These are phyloP conservation scores for Lasiosphaeria hispida DNA, from an alignment of 495 filamentous ascomycete genomes.

Conservation along the genomic window DNA sequence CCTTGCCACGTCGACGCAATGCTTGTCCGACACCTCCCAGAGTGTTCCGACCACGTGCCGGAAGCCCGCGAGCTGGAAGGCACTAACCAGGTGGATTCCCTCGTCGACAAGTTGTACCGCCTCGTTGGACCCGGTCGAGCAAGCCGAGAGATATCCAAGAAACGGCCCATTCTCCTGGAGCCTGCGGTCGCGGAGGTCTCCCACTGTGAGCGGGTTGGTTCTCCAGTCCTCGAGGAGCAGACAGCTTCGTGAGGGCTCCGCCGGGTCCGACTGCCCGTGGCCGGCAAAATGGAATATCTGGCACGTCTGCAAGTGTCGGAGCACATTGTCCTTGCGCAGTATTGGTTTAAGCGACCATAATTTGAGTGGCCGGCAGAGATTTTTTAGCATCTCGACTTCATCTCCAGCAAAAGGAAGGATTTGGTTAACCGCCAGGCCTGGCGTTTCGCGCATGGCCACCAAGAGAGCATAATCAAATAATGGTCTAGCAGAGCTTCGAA, in stretches of 20 bases:
- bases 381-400: no score
- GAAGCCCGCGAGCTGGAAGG: conserved; percentile 38
- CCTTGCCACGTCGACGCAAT: no score
- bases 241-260: background rate
- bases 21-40: conserved; percentile 17
- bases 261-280: conserved; percentile 4
- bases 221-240: conserved; percentile 5
- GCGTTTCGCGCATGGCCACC: no score
- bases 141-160: background rate
- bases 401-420: no score
- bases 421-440: no score
- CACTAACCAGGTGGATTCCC: conserved; percentile 34
- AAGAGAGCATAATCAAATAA: no score
- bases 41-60: conserved; percentile 36
- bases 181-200: background rate
- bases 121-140: conserved; percentile 4
- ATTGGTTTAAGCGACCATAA: background rate
- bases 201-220: background rate
- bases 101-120: conserved; percentile 29
- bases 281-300: conserved; percentile 3
- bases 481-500: background rate
- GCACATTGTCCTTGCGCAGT: conserved; percentile 2
- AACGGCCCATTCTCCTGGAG: background rate
- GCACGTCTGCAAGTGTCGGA: conserved; percentile 1
- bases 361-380: no score